Conservation (phyloP, 306 rosid species). For the Casuarina glauca region DNA sequence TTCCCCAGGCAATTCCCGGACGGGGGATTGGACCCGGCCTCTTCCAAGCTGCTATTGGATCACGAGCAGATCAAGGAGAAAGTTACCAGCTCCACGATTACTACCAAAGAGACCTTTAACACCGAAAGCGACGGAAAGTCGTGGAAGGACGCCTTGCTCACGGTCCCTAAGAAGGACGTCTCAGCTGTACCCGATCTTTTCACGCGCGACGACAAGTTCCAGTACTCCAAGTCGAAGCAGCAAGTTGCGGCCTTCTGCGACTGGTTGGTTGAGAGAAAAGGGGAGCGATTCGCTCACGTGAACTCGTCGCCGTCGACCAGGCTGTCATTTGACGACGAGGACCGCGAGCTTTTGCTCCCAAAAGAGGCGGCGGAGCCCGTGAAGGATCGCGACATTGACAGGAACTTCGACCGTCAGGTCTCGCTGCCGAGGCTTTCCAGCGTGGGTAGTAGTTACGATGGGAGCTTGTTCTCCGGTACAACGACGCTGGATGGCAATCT, state of each 20-base stretch:
- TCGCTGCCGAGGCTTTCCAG: slow-evolving; percentile 72
- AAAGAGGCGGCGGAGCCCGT: slow-evolving; percentile 24
- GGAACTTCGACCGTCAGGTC: slow-evolving; percentile 63
- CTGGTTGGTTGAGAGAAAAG: slow-evolving; percentile 63
- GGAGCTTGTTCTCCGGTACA: slow-evolving; percentile 88
- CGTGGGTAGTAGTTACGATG: slow-evolving; percentile 66
- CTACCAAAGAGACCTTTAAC: slow-evolving; percentile 26
- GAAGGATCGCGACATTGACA: slow-evolving; percentile 54
- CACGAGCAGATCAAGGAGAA: slow-evolving; percentile 49
- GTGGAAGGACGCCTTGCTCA: slow-evolving; percentile 34
- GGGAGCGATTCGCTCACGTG: slow-evolving; percentile 41
- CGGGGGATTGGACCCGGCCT: slow-evolving; percentile 50
- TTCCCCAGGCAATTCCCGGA: slow-evolving; percentile 92
- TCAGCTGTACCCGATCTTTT: slow-evolving; percentile 61
- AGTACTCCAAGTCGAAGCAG: slow-evolving; percentile 32
- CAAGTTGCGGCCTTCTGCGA: slow-evolving; percentile 50
- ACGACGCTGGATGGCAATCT: slow-evolving; percentile 67
- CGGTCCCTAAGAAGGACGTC: slow-evolving; percentile 17
- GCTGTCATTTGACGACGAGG: slow-evolving; percentile 44
- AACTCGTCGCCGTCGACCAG: slow-evolving; percentile 13
- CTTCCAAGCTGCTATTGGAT: slow-evolving; percentile 55
- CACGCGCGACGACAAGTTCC: slow-evolving; percentile 36
- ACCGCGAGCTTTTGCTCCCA: slow-evolving; percentile 49
- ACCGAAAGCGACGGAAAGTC: slow-evolving; percentile 49
- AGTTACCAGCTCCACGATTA: slow-evolving; percentile 27